These are phyloP conservation scores for Scorias spongiosa DNA, from an alignment of 2,329 filamentous ascomycete genomes.

Conservation along the genomic window DNA sequence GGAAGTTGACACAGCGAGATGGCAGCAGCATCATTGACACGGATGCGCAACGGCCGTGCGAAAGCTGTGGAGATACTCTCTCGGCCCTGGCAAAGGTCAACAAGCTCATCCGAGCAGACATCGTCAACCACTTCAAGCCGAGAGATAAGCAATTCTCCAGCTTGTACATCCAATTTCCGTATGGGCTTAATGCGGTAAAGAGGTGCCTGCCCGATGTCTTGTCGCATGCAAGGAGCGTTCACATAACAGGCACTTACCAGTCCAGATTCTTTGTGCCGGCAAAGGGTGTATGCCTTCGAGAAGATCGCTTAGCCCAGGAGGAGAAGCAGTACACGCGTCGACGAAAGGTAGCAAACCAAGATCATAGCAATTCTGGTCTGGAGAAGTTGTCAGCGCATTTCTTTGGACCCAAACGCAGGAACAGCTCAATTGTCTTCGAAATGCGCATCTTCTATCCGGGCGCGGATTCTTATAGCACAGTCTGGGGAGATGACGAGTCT, in stretches of 20 bases:
- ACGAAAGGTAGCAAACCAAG: background rate
- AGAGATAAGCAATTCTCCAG: constrained; percentile 19
- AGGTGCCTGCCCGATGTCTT: constrained; percentile 24
- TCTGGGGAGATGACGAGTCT: constrained; percentile 25
- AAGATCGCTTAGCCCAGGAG: background rate
- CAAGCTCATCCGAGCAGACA: constrained; percentile 21
- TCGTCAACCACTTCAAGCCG: constrained; percentile 18
- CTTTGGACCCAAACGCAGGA: background rate
- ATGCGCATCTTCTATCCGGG: constrained; percentile 27
- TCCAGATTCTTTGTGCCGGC: constrained; percentile 5
- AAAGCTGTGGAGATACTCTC: background rate
- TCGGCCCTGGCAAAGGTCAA: constrained; percentile 11
- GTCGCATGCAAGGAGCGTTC: constrained; percentile 24
- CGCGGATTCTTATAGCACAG: constrained; percentile 20
- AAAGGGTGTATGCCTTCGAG: background rate
- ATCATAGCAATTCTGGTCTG: background rate
- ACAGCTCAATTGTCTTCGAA: background rate
- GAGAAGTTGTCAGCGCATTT: background rate
- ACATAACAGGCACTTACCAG: constrained; percentile 25
- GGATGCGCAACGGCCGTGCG: constrained; percentile 1
- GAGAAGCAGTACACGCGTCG: background rate
- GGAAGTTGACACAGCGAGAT: background rate
- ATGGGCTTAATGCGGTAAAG: constrained; percentile 26
- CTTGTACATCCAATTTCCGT: constrained; percentile 26
- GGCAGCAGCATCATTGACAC: constrained; percentile 1